Base-by-base conservation (phyloP, 208 protist genomes). In the Leishmania tarentolae region DNA sequence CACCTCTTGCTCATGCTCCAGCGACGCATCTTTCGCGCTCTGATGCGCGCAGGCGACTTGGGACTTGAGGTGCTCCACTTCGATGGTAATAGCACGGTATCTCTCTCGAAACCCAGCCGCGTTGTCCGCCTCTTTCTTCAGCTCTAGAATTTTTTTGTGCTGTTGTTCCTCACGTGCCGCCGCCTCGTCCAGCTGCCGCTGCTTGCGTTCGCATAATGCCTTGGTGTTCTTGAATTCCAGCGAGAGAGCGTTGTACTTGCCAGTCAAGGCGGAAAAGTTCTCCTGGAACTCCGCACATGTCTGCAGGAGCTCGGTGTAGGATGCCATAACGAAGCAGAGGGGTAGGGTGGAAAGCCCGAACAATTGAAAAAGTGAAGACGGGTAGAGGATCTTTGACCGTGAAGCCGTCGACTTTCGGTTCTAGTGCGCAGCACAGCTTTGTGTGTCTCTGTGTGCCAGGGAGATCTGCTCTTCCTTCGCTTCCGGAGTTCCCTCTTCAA, bases 251-350 rank as follows among this genome's bases (percentile, higher is more conserved):
- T 89, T 93, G 87, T 91, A 94, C 76, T 94, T 95, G 42, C 83
- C 90, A 63, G 85, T 94, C 31, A 97, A 85, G 15, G 81, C 83
- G 53, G 92, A 84, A 69, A 97, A 97, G 84, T 97, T 97, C 53
- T 91, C 87, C 74, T 94, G 91, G 77, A 94, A 97, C 86, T 95
- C 92, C 17, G 90, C 83, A 79, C 94, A 96, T 44, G 84, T 89
- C 69, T 94, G 85, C 79, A 95, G 84, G 40, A 97, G 85, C 76
- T 95, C 93, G 4, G 90, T 85, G 79, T 95, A 94, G 24, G 90
- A 92, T n/a, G 90, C 79, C 90, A 94, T 95, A 31, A 3, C 52
- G 35, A 61, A 57, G 46, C 1, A 35, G 50, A 61, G 47, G 47
- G 31, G n/a, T 21, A 44, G 70, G 70, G 46, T 44, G 17, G n/a